Evolutionary conservation across 441 rosid species (phyloP).

Genomic region (Erodium texanum): DNA sequence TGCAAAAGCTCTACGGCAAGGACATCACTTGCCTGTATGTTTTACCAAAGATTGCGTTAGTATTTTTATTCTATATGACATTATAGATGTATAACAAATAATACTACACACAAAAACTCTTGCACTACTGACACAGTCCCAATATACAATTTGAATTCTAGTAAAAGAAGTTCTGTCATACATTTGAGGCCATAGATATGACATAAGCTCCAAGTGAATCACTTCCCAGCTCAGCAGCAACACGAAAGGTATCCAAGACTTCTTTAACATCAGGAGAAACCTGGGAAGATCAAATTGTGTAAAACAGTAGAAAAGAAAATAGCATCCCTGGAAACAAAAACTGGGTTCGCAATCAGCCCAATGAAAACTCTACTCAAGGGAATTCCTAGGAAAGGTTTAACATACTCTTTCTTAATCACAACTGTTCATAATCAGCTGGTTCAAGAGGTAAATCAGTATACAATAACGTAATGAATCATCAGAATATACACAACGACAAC

Average conservation of each 20-base stretch:
- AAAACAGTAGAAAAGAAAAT: neutral
- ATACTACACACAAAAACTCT: neutral
- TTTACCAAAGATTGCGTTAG: neutral
- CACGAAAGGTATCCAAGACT: constrained; percentile 52
- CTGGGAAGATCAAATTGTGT: constrained; percentile 25
- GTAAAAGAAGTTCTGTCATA: constrained; percentile 20
- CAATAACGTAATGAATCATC: neutral
- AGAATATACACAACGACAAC: neutral
- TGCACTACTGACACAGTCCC: neutral
- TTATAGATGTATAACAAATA: neutral
- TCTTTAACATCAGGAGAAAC: constrained; percentile 72
- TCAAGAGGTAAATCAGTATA: neutral
- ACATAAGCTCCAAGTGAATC: constrained; percentile 78
- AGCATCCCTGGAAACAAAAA: neutral
- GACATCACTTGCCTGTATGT: constrained; percentile 63
- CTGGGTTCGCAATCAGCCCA: neutral
- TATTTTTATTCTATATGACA: neutral
- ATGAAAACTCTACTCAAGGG: neutral
- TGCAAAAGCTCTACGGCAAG: constrained; percentile 59
- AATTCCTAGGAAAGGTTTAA: neutral
- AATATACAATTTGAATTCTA: neutral
- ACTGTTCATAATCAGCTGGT: neutral
- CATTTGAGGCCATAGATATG: constrained; percentile 71
- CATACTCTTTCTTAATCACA: neutral
- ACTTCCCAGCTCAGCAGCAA: constrained; percentile 53